Percentiles rank a stretch among this genome's conserved stretches.
Conservation (phyloP, 2,329 filamentous ascomycete species). For the Grosmannia serpens region DNA sequence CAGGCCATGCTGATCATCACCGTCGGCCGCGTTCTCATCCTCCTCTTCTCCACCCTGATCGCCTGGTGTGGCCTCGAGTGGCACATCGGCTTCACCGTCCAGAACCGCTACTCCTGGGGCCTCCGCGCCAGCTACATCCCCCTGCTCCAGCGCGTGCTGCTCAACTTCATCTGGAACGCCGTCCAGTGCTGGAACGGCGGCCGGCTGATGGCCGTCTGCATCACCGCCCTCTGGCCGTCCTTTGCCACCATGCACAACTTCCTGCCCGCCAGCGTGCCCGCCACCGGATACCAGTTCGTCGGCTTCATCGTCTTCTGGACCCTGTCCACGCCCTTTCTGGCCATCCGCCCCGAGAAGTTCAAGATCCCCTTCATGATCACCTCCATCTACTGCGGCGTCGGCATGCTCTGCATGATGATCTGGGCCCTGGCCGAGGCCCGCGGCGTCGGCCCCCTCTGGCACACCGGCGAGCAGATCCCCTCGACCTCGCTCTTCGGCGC, state of each 20-base stretch:
- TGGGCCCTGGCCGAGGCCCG: slow-evolving; percentile 22
- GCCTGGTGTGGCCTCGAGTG: slow-evolving; percentile 35
- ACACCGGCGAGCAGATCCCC: slow-evolving; percentile 3
- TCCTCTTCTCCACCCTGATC: slow-evolving; percentile 29
- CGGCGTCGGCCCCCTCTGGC: slow-evolving; percentile 19
- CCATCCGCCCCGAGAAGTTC: slow-evolving; percentile 29
- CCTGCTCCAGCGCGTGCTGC: slow-evolving; percentile 31
- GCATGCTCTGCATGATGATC: slow-evolving; percentile 22
- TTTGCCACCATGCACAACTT: slow-evolving; percentile 16
- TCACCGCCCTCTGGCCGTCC: slow-evolving; percentile 17
- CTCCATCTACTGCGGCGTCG: slow-evolving; percentile 19
- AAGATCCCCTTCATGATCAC: slow-evolving; percentile 18
- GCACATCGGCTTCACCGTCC: slow-evolving; percentile 39
- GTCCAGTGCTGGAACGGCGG: slow-evolving; percentile 30
- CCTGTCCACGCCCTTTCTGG: slow-evolving; percentile 26
- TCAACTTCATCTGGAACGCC: slow-evolving; percentile 40
- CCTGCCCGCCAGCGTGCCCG: slow-evolving; percentile 14
- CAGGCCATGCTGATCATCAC: slow-evolving; percentile 37
- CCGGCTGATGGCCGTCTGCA: slow-evolving; percentile 24
- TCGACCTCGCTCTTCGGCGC: background rate
- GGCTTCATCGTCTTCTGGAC: slow-evolving; percentile 19
- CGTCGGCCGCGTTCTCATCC: slow-evolving; percentile 29
- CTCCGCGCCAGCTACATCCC: slow-evolving; percentile 36
- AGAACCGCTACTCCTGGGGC: slow-evolving; percentile 38
- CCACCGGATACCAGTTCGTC: slow-evolving; percentile 23